These are phyloP conservation scores for Metarhizium album DNA, from an alignment of 2,329 filamentous ascomycete species.

Conservation along the genomic window DNA sequence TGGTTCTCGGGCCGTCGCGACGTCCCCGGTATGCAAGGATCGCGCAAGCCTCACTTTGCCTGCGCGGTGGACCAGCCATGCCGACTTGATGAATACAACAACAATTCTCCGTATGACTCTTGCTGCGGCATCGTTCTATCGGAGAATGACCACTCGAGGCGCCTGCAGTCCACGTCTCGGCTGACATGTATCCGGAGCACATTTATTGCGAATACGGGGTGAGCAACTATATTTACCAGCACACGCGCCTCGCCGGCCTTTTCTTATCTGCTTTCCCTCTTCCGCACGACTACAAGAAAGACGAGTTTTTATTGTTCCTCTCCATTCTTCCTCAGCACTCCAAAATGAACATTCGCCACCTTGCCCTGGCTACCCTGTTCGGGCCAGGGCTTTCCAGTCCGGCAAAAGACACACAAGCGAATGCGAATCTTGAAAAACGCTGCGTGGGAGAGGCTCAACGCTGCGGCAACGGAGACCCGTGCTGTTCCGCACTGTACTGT, in stretches of 20 bases:
- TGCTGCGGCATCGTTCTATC: no score
- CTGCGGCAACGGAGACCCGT: background rate
- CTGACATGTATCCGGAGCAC: no score
- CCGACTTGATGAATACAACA: background rate
- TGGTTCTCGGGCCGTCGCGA: background rate
- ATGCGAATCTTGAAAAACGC: background rate
- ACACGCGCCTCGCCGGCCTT: background rate
- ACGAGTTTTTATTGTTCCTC: background rate
- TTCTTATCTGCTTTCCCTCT: background rate
- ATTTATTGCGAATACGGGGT: background rate
- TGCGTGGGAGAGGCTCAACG: background rate
- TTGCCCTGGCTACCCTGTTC: background rate
- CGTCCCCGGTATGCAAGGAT: background rate
- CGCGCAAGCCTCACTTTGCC: background rate
- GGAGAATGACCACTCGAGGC: background rate
- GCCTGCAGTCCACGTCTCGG: background rate
- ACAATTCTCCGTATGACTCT: background rate
- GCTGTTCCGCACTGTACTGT: conserved; percentile 3
- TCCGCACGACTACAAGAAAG: background rate
- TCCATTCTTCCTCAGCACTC: background rate
- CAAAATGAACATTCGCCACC: background rate
- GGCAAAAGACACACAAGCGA: background rate
- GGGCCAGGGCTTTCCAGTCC: conserved; percentile 1
- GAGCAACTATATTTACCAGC: background rate
- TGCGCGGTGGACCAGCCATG: background rate